These are phyloP conservation scores for Staphylotrichum longicolle DNA, from an alignment of 495 filamentous ascomycete species.

Conservation along the genomic window DNA sequence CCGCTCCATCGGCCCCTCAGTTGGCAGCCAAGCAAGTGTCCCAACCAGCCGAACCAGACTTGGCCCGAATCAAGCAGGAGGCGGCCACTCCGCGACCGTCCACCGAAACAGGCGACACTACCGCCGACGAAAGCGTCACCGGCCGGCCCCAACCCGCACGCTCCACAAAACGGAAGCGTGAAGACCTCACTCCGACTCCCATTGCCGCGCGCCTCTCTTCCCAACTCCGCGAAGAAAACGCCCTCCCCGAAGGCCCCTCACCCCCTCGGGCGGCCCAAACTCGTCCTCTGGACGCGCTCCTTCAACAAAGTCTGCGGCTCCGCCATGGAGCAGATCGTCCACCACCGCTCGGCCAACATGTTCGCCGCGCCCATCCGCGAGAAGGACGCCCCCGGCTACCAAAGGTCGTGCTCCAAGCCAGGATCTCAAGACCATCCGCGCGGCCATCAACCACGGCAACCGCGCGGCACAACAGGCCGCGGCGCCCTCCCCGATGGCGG, in stretches of 20 bases:
- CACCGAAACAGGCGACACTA: conserved; percentile 49
- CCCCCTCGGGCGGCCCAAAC: conserved; percentile 40
- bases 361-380: conserved; percentile 83
- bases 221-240: not conserved
- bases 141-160: conserved; percentile 30
- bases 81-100: conserved; percentile 58
- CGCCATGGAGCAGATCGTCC: conserved; percentile 79
- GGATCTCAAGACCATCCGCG: conserved; percentile 81
- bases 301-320: conserved; percentile 75
- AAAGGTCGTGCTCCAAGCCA: conserved; percentile 86
- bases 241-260: conserved; percentile 13
- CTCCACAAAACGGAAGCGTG: conserved; percentile 46
- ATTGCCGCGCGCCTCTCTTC: not conserved
- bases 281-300: conserved; percentile 68
- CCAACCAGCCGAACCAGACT: conserved; percentile 11
- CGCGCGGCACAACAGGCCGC: conserved; percentile 66
- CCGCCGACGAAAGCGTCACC: conserved; percentile 45
- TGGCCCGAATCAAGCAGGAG: conserved; percentile 63
- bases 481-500: conserved; percentile 46
- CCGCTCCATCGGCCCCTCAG: conserved; percentile 7
- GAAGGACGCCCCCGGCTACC: conserved; percentile 82
- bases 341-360: conserved; percentile 83
- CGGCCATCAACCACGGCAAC: conserved; percentile 73
- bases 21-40: conserved; percentile 26
- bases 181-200: conserved; percentile 39